A percentile compares a stretch with the other conserved stretches of the same genome.
Conservation (phyloP, 2,329 filamentous ascomycete species). For the Epichloe sp. region DNA sequence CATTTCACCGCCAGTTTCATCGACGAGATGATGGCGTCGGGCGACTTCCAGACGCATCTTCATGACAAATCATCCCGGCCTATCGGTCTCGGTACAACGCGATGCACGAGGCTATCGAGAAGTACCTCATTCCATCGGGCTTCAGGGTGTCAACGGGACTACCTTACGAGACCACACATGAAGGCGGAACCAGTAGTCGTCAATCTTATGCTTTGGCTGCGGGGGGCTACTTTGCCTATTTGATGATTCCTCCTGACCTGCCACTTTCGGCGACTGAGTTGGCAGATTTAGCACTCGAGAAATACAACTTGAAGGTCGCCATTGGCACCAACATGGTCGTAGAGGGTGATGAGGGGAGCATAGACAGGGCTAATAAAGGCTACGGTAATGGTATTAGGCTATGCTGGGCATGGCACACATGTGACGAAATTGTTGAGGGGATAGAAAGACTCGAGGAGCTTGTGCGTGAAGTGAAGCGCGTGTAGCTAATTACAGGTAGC, state of each 20-base stretch:
- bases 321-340: constrained; percentile 60
- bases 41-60: constrained; percentile 11
- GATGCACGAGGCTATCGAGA: constrained; percentile 8
- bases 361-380: constrained; percentile 17
- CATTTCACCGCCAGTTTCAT: constrained; percentile 1
- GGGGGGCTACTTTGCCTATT: constrained; percentile 1
- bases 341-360: constrained; percentile 36
- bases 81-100: constrained; percentile 10
- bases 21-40: constrained; percentile 10
- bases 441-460: constrained; percentile 42
- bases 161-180: constrained; percentile 5
- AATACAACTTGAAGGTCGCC: constrained; percentile 56
- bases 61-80: constrained; percentile 9
- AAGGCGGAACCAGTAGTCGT: background rate
- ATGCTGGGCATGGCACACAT: constrained; percentile 62
- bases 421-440: constrained; percentile 52
- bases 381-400: constrained; percentile 51
- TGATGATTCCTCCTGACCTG: background rate
- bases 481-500: background rate
- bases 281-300: constrained; percentile 30
- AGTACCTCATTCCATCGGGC: constrained; percentile 10
- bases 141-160: constrained; percentile 6
- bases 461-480: background rate
- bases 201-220: background rate
- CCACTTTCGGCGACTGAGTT: background rate